Base-by-base conservation (phyloP, 495 filamentous ascomycete species). In the Acidiella bohemica region DNA sequence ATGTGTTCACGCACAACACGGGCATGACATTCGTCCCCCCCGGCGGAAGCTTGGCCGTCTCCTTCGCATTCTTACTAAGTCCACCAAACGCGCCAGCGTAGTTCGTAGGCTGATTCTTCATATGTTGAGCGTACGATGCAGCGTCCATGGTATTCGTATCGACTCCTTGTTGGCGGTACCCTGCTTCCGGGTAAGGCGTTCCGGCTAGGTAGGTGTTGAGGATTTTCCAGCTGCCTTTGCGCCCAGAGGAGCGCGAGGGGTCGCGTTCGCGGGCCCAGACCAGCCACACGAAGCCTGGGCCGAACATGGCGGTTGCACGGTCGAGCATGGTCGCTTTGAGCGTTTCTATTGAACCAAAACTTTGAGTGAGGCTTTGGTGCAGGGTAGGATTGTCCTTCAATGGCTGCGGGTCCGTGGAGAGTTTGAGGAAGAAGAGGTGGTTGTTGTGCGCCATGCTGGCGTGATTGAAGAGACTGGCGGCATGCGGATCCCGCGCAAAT, bases 391-490 rank as follows among this genome's bases (percentile, higher is more conserved):
- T 26, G 0, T 27, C 14, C 19, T 39, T 25, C 17, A 29, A 22
- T n/a, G 36, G 21, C 13, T 14, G 12, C 17, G 53, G 36, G 8
- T 23, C 20, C 24, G 48, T 38, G 31, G 13, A 32, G 16, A 82
- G 59, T 53, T 68, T 62, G 49, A 68, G 64, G 72, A 96, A 96
- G 76, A 94, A 96, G 63, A 90, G 81, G 60, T 90, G 76, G 68
- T 95, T 95, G 73, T 96, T 95, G 67, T 82, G 78, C 40, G 85
- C 83, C 80, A 93, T 93, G 46, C 79, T 86, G 56, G 90, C 90
- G 54, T 88, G 74, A 69, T 97, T 97, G 73, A 97, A 97, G 47
- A 80, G 64, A 43, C 73, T 63, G 29, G 92, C 90, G 46, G 70
- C 64, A 39, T 72, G 66, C 23, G 86, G 74, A 45, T 88, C 73